Evolutionary conservation across 768 basidiomycete genomes (phyloP).

Genomic region (Butyriboletus loyo): DNA sequence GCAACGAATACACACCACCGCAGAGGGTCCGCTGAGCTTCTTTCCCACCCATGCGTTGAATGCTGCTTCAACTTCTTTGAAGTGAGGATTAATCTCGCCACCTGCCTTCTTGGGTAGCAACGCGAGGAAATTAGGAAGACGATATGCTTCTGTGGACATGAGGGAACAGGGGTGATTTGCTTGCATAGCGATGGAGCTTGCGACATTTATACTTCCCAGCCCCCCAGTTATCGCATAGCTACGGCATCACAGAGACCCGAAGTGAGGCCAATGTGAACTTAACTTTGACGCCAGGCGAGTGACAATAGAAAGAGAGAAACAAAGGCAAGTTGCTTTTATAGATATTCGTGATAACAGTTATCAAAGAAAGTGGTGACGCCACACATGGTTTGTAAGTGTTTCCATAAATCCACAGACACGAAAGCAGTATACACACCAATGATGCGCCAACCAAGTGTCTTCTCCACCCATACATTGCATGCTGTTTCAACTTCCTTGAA

Average conservation of each 20-base stretch:
- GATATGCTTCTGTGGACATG: slow-evolving; percentile 12
- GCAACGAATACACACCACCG: not conserved
- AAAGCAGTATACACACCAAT: too few species aligned
- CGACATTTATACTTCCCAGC: not conserved
- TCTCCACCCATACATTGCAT: too few species aligned
- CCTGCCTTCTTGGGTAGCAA: slow-evolving; percentile 28
- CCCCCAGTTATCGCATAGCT: not conserved
- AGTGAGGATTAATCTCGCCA: slow-evolving; percentile 25
- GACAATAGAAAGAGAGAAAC: too few species aligned
- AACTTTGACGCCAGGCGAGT: too few species aligned
- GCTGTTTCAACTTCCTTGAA: too few species aligned
- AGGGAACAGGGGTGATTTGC: not conserved
- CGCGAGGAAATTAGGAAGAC: slow-evolving; percentile 23
- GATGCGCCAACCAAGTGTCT: too few species aligned
- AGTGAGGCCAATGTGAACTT: not conserved
- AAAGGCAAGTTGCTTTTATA: too few species aligned
- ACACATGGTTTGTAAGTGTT: too few species aligned
- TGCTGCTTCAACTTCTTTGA: slow-evolving; percentile 19
- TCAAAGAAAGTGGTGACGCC: too few species aligned
- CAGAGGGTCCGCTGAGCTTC: not conserved
- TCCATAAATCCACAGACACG: too few species aligned
- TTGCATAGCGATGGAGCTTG: not conserved
- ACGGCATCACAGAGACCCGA: too few species aligned
- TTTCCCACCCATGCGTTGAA: not conserved
- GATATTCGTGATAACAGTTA: too few species aligned